Percentiles rank a stretch among this genome's conserved stretches.
These are phyloP conservation scores for Rubroboletus pulcherrimus DNA, from an alignment of 768 basidiomycete species.

Conservation along the genomic window DNA sequence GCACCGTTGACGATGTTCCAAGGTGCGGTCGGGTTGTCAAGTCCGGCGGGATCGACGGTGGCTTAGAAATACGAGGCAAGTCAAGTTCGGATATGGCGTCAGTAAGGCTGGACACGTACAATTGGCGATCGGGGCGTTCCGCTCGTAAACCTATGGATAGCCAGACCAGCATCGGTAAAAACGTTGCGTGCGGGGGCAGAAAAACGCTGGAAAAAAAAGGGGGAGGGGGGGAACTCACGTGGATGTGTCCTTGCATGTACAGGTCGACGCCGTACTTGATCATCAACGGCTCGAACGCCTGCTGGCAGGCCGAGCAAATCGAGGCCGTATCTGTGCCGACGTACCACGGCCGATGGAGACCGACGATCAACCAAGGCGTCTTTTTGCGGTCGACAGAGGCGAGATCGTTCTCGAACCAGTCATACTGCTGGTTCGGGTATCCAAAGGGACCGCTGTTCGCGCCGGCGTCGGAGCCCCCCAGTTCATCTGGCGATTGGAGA, in stretches of 20 bases:
- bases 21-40: constrained; percentile 23
- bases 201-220: too few species aligned
- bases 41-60: constrained; percentile 19
- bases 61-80: constrained; percentile 2
- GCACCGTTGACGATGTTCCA: constrained; percentile 30
- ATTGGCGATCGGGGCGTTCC: constrained; percentile 26
- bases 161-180: neutral
- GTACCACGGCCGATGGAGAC: constrained; percentile 30
- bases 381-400: constrained; percentile 20
- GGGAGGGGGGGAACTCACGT: constrained; percentile 7
- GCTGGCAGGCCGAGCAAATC: constrained; percentile 18
- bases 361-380: constrained; percentile 28
- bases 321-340: constrained; percentile 4
- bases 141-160: constrained; percentile 21
- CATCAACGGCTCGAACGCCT: constrained; percentile 30
- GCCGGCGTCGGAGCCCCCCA: constrained; percentile 19
- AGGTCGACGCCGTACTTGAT: constrained; percentile 30
- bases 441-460: constrained; percentile 26
- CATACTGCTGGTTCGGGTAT: constrained; percentile 25
- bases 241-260: constrained; percentile 29
- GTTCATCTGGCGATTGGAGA: constrained; percentile 22
- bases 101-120: constrained; percentile 4
- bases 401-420: constrained; percentile 27
- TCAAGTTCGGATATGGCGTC: neutral
- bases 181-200: too few species aligned